Evolutionary conservation across 441 rosid species (phyloP), one percentile per base, ranked within the genome.

Genomic region (Pelargonium myrrhifolium): DNA sequence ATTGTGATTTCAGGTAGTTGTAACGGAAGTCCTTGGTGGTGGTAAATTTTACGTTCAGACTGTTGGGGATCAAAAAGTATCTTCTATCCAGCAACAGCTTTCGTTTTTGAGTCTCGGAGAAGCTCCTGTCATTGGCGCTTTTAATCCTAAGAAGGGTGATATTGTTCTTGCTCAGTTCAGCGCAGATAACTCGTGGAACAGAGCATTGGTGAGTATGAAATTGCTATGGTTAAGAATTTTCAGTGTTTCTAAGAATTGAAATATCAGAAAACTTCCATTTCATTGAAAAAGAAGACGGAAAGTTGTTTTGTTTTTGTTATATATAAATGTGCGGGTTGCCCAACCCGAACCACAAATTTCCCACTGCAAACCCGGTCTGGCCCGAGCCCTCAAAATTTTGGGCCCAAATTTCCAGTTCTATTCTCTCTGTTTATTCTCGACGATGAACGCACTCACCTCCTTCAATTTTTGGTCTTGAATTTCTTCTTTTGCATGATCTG

Each of bases 131-230:
- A 73, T 92, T 75, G 99, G 96, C 51, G 85, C 98, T 17, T 94
- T 94, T 69, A 89, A 80, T 75, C 99, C 98, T 14, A 90, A 84
- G 84, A 92, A 75, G 80, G 98, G 96, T 65, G 98, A 94, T 65
- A 72, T 85, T 66, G 88, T 94, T 64, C 97, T 92, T 74, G 96
- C 98, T 67, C 98, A 92, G 75, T 90, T 85, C 73, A 90, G 94
- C 64, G 84, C 87, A 3, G 99, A 92, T 80, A 82, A 92, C 68
- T 87, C 99, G 53, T 94, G 99, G 98, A 94, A 94, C 78, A 83
- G 99, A 67, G 97, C 98, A 68, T 81, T 94, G 97, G 99, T 94
- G 79, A 79, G 85, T 59, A 6, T 39, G 15, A 71, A 21, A 62
- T n/a, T 43, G 61, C 17, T 43, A 28, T 28, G 31, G 31, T 28